phyloP scores from a whole-genome alignment of 257 asterid species.

The Scutellaria barbata region DNA sequence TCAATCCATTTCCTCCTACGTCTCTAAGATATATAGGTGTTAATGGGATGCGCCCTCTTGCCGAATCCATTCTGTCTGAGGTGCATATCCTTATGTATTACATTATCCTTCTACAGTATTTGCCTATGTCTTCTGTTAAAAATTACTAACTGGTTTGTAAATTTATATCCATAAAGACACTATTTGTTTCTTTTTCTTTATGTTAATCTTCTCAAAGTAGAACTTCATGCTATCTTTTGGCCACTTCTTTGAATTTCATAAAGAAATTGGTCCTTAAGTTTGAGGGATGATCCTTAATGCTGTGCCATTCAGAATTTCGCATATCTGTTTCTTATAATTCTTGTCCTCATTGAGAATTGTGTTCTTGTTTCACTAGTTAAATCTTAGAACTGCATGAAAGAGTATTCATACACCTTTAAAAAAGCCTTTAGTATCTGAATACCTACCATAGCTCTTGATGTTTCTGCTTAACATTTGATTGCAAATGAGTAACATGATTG shows the following conservation, averaged over 20 bases:
- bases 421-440: not conserved
- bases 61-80: constrained; percentile 82
- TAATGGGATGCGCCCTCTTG: constrained; percentile 90
- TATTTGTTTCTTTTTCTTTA: not conserved
- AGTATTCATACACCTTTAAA: not conserved
- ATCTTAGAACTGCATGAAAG: not conserved
- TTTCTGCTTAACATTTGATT: constrained; percentile 21
- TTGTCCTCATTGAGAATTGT: constrained; percentile 6
- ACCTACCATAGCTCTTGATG: constrained; percentile 9
- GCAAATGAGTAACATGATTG: constrained; percentile 9
- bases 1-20: constrained; percentile 60
- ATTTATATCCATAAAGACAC: not conserved
- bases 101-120: not conserved
- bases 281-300: not conserved
- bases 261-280: not conserved
- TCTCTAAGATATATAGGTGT: constrained; percentile 73
- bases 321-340: constrained; percentile 3
- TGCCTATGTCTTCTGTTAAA: not conserved
- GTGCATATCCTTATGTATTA: constrained; percentile 42
- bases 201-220: constrained; percentile 5
- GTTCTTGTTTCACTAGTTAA: not conserved
- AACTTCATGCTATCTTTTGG: constrained; percentile 5
- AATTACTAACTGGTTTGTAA: not conserved
- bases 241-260: not conserved
- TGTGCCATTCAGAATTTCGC: not conserved